A percentile compares a stretch with the other conserved stretches of the same genome.
Evolutionary conservation across 805 yeast genomes (phyloP).

Genomic region (Helenozyma baotianmanensis): DNA sequence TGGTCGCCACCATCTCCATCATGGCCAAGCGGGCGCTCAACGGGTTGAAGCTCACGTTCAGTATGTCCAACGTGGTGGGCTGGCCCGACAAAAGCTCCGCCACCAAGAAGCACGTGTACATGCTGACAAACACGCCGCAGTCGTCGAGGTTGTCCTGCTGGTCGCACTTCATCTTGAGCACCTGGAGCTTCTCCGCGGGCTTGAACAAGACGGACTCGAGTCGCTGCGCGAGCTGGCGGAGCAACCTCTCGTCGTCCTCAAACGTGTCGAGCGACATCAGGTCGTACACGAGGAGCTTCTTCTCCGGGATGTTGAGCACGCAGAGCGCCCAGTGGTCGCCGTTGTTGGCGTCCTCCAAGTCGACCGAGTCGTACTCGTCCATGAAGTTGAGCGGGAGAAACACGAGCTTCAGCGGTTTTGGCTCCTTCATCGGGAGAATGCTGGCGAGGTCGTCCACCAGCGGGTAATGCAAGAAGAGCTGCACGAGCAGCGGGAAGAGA

Average conservation of each 20-base stretch:
- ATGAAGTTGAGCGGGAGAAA: constrained; percentile 69
- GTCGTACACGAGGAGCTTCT: constrained; percentile 53
- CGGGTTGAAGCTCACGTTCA: constrained; percentile 42
- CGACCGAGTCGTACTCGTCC: constrained; percentile 31
- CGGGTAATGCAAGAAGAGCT: constrained; percentile 50
- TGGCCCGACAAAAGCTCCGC: constrained; percentile 21
- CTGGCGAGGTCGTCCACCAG: constrained; percentile 33
- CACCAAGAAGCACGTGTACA: constrained; percentile 33
- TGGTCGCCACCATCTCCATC: constrained; percentile 6
- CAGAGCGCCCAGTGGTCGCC: constrained; percentile 79
- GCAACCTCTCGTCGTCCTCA: constrained; percentile 30
- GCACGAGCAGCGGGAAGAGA: constrained; percentile 60
- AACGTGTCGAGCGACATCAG: constrained; percentile 37
- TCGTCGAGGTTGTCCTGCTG: constrained; percentile 65
- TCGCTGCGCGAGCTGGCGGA: constrained; percentile 20
- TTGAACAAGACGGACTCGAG: constrained; percentile 20
- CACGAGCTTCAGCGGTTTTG: constrained; percentile 38
- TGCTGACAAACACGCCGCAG: constrained; percentile 50
- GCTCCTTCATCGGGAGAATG: constrained; percentile 29
- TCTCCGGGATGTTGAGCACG: constrained; percentile 46
- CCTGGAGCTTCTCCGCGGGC: constrained; percentile 20
- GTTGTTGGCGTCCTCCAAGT: constrained; percentile 52
- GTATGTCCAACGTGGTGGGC: constrained; percentile 35
- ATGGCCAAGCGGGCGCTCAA: constrained; percentile 20
- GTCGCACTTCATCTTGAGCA: constrained; percentile 39